phyloP scores from a whole-genome alignment of 2,329 filamentous ascomycete genomes.

The Aspergillus hortae region DNA sequence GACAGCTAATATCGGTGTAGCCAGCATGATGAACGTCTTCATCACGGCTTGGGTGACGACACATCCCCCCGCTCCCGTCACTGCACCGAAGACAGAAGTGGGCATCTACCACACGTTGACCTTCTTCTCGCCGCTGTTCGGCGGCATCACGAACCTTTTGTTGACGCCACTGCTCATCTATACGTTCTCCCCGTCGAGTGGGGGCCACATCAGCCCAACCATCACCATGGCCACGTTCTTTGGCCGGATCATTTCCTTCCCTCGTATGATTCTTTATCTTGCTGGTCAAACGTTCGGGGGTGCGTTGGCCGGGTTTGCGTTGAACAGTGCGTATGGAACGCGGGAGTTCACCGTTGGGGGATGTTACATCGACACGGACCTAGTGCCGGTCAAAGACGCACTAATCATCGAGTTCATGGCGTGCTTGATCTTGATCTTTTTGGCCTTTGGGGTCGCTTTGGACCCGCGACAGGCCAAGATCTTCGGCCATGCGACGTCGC shows the following conservation, averaged over 20 bases:
- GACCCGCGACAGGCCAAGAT: constrained; percentile 51
- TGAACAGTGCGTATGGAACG: constrained; percentile 32
- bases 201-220: constrained; percentile 53
- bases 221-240: constrained; percentile 54
- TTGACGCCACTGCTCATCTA: constrained; percentile 50
- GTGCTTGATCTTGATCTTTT: constrained; percentile 45
- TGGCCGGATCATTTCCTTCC: constrained; percentile 47
- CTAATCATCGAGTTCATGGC: constrained; percentile 50
- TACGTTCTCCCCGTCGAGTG: constrained; percentile 46
- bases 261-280: constrained; percentile 48
- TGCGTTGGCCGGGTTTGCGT: constrained; percentile 42
- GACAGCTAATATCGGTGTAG: constrained; percentile 3
- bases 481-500: constrained; percentile 49
- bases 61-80: constrained; percentile 13
- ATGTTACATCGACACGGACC: constrained; percentile 34
- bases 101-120: constrained; percentile 27
- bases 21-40: constrained; percentile 27
- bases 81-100: constrained; percentile 14
- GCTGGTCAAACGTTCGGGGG: constrained; percentile 45
- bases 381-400: constrained; percentile 38
- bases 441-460: constrained; percentile 52
- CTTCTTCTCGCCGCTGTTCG: constrained; percentile 31
- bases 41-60: constrained; percentile 21
- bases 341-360: constrained; percentile 33
- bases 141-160: constrained; percentile 39